Evolutionary conservation across 2,329 filamentous ascomycete species (phyloP).

Genomic region (Ascochyta viciae-villosae): DNA sequence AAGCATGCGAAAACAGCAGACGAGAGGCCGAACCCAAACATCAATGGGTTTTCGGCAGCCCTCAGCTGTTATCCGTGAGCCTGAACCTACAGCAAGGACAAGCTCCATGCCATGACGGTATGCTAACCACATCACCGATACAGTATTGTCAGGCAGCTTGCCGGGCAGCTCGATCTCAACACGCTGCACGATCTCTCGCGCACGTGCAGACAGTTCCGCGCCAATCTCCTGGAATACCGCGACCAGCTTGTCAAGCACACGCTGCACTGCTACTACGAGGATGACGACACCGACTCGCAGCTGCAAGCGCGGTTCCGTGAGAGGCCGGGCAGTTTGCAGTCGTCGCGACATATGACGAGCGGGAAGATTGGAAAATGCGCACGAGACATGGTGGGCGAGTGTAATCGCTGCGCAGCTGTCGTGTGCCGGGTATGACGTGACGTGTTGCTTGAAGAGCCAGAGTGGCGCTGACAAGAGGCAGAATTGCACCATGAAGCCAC

Average conservation of each 20-base stretch:
- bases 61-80: slow-evolving; percentile 74
- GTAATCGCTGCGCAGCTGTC: slow-evolving; percentile 76
- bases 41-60: slow-evolving; percentile 67
- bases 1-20: slow-evolving; percentile 22
- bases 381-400: slow-evolving; percentile 84
- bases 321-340: slow-evolving; percentile 11
- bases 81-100: slow-evolving; percentile 44
- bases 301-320: slow-evolving; percentile 56
- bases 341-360: slow-evolving; percentile 53
- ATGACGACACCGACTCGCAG: slow-evolving; percentile 53
- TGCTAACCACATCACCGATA: slow-evolving; percentile 39
- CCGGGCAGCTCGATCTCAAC: slow-evolving; percentile 82
- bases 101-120: slow-evolving; percentile 31
- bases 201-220: slow-evolving; percentile 81
- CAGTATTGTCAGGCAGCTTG: slow-evolving; percentile 80
- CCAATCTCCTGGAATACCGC: slow-evolving; percentile 80
- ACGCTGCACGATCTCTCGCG: slow-evolving; percentile 82
- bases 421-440: slow-evolving; percentile 77
- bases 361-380: slow-evolving; percentile 82
- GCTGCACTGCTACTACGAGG: slow-evolving; percentile 80
- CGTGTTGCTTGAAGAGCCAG: background rate
- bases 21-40: slow-evolving; percentile 58
- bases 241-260: slow-evolving; percentile 75
- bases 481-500: slow-evolving; percentile 91
- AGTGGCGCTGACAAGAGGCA: slow-evolving; percentile 50